Evolutionary conservation across 202 grass and related monocot genomes (phyloP).

Genomic region (Brachypodium distachyon): DNA sequence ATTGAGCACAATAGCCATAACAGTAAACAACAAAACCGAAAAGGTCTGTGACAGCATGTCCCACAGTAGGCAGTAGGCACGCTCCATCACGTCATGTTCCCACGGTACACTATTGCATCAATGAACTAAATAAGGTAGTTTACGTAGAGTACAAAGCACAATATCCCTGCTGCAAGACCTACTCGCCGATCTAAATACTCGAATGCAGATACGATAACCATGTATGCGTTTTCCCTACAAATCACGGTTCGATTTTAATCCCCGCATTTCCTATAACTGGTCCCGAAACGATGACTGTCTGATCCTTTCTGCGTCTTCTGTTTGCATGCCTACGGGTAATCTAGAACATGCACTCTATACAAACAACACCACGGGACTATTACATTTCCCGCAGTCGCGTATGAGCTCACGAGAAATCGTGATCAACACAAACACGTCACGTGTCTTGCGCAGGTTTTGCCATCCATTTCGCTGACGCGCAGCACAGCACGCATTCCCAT

Average conservation of each 20-base stretch:
- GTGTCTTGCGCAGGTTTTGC: conserved; percentile 13
- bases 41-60: conserved; percentile 10
- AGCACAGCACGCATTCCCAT: not conserved
- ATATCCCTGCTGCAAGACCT: not conserved
- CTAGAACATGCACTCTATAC: not conserved
- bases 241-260: not conserved
- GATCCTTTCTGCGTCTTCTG: conserved; percentile 4
- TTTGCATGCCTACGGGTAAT: conserved; percentile 21
- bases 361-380: not conserved
- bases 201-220: not conserved
- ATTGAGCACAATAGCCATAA: not conserved
- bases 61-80: conserved; percentile 1
- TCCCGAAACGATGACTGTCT: not conserved
- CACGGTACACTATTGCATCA: conserved; percentile 15
- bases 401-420: not conserved
- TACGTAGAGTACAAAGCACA: too few species aligned
- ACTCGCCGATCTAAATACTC: not conserved
- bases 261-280: not conserved
- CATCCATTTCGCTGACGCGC: conserved; percentile 34
- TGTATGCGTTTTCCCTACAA: not conserved
- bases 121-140: not conserved
- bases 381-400: not conserved
- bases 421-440: conserved; percentile 6
- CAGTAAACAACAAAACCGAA: not conserved
- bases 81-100: conserved; percentile 7